phyloP scores from a whole-genome alignment of 1,284 basidiomycete species.

The Microbotryum saponariae region DNA sequence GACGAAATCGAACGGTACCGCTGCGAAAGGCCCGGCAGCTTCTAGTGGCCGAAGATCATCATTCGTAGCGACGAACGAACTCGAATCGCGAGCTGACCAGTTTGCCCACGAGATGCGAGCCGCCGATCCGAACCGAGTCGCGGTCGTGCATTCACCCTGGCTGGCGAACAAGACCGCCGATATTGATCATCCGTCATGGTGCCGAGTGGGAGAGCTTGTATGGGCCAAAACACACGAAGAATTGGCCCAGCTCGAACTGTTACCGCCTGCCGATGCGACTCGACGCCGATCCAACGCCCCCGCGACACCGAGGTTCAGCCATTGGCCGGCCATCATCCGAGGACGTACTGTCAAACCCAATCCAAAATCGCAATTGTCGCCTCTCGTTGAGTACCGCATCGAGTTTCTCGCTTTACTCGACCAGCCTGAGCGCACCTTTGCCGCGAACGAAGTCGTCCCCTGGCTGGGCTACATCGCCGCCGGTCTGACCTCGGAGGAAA shows the following conservation, averaged over 20 bases:
- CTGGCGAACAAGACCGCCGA: not conserved
- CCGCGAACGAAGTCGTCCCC: constrained; percentile 17
- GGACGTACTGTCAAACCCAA: not conserved
- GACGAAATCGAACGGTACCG: too few relatives aligned
- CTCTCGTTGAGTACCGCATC: constrained; percentile 3
- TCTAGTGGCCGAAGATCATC: too few relatives aligned
- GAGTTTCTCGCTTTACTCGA: constrained; percentile 20
- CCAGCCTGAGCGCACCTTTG: constrained; percentile 8
- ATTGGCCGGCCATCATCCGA: constrained; percentile 25
- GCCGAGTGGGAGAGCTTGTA: constrained; percentile 23
- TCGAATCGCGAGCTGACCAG: too few relatives aligned
- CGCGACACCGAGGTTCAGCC: constrained; percentile 10
- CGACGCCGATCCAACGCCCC: constrained; percentile 6
- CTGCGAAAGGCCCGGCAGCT: too few relatives aligned
- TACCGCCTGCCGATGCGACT: not conserved
- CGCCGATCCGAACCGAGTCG: too few relatives aligned
- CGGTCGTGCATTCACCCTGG: too few relatives aligned
- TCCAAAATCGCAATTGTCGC: not conserved
- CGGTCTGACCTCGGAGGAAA: not conserved
- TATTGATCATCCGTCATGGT: constrained; percentile 5
- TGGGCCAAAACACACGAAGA: constrained; percentile 10
- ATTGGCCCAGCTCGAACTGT: not conserved
- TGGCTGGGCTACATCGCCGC: constrained; percentile 21
- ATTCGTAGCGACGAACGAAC: too few relatives aligned
- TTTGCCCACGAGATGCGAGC: too few relatives aligned